A percentile compares a stretch with the other conserved stretches of the same genome.
phyloP scores from a whole-genome alignment of 2,329 filamentous ascomycete species.

The Claviceps fusiformis region DNA sequence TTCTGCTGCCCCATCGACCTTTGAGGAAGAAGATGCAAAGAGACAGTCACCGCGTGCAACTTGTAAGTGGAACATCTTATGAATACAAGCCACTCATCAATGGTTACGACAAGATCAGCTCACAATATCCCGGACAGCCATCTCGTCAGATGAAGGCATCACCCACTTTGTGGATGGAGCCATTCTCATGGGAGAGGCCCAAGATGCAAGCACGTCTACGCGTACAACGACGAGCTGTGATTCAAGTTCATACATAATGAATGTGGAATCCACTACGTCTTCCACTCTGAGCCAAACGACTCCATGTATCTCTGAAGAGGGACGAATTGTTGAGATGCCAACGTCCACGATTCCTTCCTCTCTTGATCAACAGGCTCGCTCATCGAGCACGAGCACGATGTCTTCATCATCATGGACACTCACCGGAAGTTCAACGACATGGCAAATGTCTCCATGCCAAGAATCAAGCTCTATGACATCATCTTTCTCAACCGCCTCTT shows the following conservation, averaged over 20 bases:
- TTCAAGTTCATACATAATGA: neutral
- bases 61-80: conserved; percentile 1
- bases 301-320: neutral
- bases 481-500: neutral
- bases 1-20: conserved; percentile 6
- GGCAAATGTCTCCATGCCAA: neutral
- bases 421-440: neutral
- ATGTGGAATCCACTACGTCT: neutral
- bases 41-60: neutral
- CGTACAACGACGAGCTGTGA: neutral
- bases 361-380: neutral
- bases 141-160: neutral
- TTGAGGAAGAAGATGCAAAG: neutral
- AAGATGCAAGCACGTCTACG: neutral
- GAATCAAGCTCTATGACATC: neutral
- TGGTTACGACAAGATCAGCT: neutral
- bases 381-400: neutral
- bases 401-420: neutral
- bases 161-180: neutral
- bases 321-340: neutral
- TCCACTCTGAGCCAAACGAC: neutral
- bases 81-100: neutral
- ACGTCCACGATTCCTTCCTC: neutral
- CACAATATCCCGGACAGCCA: neutral
- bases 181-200: neutral